These are phyloP conservation scores for Tylopilus vinaceipallidus DNA, from an alignment of 768 basidiomycete species.

Conservation along the genomic window DNA sequence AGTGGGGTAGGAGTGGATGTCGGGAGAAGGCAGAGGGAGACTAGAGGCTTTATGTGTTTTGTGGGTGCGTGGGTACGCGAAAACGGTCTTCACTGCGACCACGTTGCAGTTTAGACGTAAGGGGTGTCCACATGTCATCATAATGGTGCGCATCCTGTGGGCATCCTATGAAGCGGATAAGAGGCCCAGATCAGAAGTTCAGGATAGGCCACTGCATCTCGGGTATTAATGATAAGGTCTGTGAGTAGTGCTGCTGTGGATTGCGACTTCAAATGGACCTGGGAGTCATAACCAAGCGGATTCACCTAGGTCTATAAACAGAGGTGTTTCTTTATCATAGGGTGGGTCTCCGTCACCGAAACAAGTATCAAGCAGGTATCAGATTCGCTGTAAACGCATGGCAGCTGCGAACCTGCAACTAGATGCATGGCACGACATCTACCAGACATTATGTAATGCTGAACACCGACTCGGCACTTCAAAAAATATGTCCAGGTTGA, in stretches of 20 bases:
- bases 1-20: neutral
- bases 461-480: too few species aligned
- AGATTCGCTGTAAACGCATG: neutral
- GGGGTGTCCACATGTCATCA: neutral
- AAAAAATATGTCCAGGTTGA: too few species aligned
- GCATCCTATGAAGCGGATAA: neutral
- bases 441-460: too few species aligned
- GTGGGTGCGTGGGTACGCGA: neutral
- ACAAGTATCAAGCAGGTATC: neutral
- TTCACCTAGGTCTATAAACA: neutral
- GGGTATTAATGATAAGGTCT: neutral
- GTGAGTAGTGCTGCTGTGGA: neutral
- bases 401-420: neutral
- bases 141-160: slow-evolving; percentile 2
- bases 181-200: neutral
- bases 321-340: slow-evolving; percentile 8
- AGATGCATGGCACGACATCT: too few species aligned
- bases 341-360: slow-evolving; percentile 1
- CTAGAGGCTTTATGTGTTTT: too few species aligned
- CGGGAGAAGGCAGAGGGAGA: neutral
- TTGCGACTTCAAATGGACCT: neutral
- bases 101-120: slow-evolving; percentile 1
- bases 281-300: neutral
- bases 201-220: neutral
- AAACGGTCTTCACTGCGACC: neutral